Evolutionary conservation across 768 basidiomycete genomes (phyloP).

Genomic region (Lyophyllum atratum): DNA sequence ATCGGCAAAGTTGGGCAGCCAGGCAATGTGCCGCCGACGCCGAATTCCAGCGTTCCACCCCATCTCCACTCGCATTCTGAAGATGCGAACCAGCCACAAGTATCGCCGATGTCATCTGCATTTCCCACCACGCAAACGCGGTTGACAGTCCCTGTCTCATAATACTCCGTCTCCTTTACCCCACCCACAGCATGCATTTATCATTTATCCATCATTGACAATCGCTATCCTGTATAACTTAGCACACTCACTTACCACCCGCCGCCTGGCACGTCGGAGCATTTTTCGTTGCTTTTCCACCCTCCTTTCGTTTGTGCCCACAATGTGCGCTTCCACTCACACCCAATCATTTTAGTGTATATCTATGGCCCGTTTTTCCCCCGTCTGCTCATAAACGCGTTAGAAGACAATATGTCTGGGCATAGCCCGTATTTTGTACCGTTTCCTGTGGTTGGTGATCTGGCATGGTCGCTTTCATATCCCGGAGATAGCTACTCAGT

Average conservation of each 20-base stretch:
- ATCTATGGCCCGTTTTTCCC: neutral
- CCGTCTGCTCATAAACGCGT: neutral
- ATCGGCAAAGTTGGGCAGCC: conserved; percentile 79
- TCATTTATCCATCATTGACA: conserved; percentile 3
- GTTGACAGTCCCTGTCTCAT: conserved; percentile 23
- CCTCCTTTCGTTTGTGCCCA: neutral
- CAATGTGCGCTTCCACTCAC: conserved; percentile 1
- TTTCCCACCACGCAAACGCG: conserved; percentile 59
- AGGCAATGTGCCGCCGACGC: conserved; percentile 49
- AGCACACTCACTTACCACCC: conserved; percentile 5
- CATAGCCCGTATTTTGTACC: too few relatives aligned
- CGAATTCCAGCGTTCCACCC: conserved; percentile 38
- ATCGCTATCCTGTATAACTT: conserved; percentile 13
- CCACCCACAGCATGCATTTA: neutral
- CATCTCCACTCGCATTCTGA: conserved; percentile 31
- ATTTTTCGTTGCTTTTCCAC: neutral
- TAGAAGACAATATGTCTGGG: neutral
- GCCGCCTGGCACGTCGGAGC: neutral
- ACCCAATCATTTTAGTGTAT: conserved; percentile 13
- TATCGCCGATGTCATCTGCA: conserved; percentile 83
- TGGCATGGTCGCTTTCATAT: too few relatives aligned
- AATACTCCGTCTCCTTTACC: neutral
- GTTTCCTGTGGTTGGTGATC: too few relatives aligned
- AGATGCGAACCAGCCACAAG: conserved; percentile 48
- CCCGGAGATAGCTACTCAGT: too few relatives aligned